Percentiles rank a stretch among this genome's conserved stretches.
Evolutionary conservation across 345 rosid genomes (phyloP).

Genomic region (Psidium friedrichsthalianum): DNA sequence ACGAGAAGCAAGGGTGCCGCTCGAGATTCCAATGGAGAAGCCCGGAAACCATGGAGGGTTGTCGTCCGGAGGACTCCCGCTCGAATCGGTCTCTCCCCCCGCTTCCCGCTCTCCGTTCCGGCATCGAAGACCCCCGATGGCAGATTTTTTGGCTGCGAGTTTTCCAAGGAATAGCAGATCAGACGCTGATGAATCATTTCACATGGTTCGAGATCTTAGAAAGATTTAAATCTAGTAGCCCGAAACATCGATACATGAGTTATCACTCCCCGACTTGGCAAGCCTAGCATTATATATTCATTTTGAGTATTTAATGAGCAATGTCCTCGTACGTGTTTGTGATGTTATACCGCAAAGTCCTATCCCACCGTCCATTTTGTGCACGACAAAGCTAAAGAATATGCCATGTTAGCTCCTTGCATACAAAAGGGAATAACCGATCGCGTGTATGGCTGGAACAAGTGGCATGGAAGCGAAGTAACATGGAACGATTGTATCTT

Average conservation of each 20-base stretch:
- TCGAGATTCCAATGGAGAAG: constrained; percentile 33
- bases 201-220: background rate
- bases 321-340: background rate
- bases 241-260: background rate
- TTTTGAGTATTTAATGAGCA: background rate
- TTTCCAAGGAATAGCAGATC: constrained; percentile 13
- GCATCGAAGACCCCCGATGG: constrained; percentile 2
- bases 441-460: background rate
- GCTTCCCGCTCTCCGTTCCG: constrained; percentile 1
- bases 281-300: background rate
- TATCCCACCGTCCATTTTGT: constrained; percentile 24
- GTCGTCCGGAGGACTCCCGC: background rate
- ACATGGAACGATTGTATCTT: background rate
- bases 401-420: background rate
- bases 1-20: constrained; percentile 1
- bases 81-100: background rate
- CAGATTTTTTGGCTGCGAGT: constrained; percentile 37
- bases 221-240: background rate
- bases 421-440: background rate
- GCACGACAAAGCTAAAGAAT: background rate
- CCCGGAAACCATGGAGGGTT: constrained; percentile 37
- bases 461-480: background rate
- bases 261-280: background rate
- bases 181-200: background rate
- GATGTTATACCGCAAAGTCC: background rate